Percentiles rank a stretch among this genome's conserved stretches.
phyloP scores from a whole-genome alignment of 345 rosid genomes.

The Ceriops tagal region DNA sequence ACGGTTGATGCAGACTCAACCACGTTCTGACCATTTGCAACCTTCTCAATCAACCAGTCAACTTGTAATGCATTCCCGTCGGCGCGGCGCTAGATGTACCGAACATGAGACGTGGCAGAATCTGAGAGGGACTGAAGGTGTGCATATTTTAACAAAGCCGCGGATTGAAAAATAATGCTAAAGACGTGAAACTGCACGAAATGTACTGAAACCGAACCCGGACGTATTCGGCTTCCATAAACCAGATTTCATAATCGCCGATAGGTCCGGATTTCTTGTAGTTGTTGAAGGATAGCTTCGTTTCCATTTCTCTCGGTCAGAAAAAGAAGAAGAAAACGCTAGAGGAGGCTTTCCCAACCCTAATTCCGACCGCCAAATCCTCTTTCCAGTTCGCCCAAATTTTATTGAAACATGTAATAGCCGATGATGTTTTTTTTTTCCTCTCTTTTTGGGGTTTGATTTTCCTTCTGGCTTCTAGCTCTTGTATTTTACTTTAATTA shows the following conservation, averaged over 20 bases:
- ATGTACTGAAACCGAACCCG: constrained; percentile 59
- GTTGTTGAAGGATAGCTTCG: constrained; percentile 21
- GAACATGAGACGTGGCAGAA: too few relatives aligned
- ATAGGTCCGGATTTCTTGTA: constrained; percentile 55
- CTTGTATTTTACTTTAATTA: constrained; percentile 6
- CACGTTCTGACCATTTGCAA: background rate
- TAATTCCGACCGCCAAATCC: constrained; percentile 7
- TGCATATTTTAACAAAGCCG: background rate
- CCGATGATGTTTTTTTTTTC: background rate
- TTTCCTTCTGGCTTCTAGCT: background rate
- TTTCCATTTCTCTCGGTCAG: constrained; percentile 29
- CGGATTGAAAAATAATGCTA: background rate
- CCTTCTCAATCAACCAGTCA: background rate
- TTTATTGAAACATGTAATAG: background rate
- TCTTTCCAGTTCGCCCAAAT: background rate
- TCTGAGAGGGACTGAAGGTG: too few relatives aligned
- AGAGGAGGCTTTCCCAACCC: constrained; percentile 35
- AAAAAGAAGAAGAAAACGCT: background rate
- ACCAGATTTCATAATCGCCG: constrained; percentile 69
- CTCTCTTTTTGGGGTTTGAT: background rate
- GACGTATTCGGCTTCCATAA: constrained; percentile 48
- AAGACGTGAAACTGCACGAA: constrained; percentile 26
- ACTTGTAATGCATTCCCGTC: too few relatives aligned
- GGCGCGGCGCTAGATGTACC: too few relatives aligned
- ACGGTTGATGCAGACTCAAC: background rate